Conservation (phyloP, 129 eudicot genomes). For the Artemisia tridentata region DNA sequence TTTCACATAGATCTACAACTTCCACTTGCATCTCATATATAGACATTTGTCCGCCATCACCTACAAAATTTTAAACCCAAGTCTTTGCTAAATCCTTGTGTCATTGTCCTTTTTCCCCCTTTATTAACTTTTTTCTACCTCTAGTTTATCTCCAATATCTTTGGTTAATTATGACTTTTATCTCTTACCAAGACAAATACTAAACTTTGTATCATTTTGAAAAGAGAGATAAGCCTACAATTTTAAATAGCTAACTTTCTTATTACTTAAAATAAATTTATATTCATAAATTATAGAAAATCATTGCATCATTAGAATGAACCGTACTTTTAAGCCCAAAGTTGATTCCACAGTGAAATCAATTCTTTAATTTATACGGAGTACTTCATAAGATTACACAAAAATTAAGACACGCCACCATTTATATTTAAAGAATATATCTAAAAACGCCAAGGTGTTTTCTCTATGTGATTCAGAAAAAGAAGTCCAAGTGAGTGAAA, state of each 20-base stretch:
- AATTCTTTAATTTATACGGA: neutral
- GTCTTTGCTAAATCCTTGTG: slow-evolving; percentile 22
- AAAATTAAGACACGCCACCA: too few species aligned
- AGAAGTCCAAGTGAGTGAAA: neutral
- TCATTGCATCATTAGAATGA: neutral
- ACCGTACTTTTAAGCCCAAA: neutral
- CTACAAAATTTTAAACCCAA: slow-evolving; percentile 35
- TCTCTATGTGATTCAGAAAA: neutral
- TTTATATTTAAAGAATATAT: too few species aligned
- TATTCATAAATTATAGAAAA: neutral
- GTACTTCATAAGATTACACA: neutral
- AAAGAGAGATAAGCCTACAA: neutral
- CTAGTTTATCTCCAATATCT: slow-evolving; percentile 38
- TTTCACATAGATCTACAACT: too few species aligned
- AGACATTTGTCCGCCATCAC: too few species aligned
- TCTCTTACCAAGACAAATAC: neutral
- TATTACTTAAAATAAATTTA: neutral
- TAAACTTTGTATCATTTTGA: neutral
- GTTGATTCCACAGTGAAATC: neutral
- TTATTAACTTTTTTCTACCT: slow-evolving; percentile 24
- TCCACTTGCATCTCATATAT: too few species aligned
- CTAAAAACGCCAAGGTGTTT: neutral
- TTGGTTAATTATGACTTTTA: slow-evolving; percentile 10
- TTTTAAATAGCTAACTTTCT: neutral
- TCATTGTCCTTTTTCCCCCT: slow-evolving; percentile 22